Evolutionary conservation across 306 rosid species (phyloP).

Genomic region (Prunus kanzakura): DNA sequence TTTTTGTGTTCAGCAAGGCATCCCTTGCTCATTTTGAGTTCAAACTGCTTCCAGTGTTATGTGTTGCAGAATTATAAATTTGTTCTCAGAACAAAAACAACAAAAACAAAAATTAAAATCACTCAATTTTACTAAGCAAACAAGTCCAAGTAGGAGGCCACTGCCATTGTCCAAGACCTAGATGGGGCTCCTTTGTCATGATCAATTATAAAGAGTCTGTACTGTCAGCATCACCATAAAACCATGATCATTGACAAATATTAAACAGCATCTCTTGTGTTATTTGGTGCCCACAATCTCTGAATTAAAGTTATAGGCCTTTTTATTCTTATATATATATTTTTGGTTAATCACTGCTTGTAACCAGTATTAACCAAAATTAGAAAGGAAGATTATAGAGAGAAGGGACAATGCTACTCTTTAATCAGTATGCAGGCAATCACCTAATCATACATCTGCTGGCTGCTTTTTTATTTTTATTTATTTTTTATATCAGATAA

Average conservation of each 20-base stretch:
- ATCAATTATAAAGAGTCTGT: constrained; percentile 19
- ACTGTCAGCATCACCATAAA: constrained; percentile 32
- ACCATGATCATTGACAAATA: constrained; percentile 32
- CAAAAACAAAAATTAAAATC: too few species aligned
- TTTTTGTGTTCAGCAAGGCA: neutral
- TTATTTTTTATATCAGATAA: too few species aligned
- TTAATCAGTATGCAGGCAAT: neutral
- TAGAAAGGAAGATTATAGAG: neutral
- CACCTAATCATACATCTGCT: neutral
- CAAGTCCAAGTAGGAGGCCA: constrained; percentile 12
- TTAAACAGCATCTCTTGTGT: constrained; percentile 5
- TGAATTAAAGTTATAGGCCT: neutral
- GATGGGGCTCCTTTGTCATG: constrained; percentile 34
- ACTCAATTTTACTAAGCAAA: neutral
- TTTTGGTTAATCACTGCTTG: neutral
- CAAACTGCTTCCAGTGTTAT: neutral
- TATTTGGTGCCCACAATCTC: neutral
- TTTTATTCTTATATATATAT: neutral
- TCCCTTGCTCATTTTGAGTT: neutral
- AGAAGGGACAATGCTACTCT: neutral
- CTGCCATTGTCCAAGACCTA: constrained; percentile 12
- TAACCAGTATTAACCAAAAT: neutral
- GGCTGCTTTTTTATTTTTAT: neutral
- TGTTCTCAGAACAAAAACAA: neutral
- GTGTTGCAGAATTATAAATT: neutral